Conservation (phyloP, 176 grass and related monocot species). For the Elaeis guineensis region DNA sequence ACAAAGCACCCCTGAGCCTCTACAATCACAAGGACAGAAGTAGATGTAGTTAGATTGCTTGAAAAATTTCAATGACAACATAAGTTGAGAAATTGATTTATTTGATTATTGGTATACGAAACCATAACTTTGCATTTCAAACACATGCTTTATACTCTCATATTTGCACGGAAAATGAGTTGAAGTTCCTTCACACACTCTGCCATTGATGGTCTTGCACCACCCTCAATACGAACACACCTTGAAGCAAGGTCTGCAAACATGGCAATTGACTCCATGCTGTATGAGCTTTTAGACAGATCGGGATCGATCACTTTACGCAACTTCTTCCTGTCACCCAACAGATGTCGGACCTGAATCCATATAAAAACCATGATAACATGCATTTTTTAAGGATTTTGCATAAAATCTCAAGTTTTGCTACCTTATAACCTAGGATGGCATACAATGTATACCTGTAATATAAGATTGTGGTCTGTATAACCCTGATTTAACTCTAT, state of each 20-base stretch:
- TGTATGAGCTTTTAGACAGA: constrained; percentile 67
- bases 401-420: neutral
- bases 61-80: no score
- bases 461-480: constrained; percentile 76
- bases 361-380: neutral
- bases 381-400: neutral
- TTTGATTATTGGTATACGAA: no score
- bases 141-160: constrained; percentile 43
- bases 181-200: constrained; percentile 92
- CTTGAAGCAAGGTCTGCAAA: constrained; percentile 74
- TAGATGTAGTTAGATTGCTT: no score
- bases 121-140: no score
- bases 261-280: constrained; percentile 54
- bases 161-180: constrained; percentile 74
- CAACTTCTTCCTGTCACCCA: constrained; percentile 66
- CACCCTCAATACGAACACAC: constrained; percentile 75
- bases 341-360: constrained; percentile 47
- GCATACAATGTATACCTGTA: constrained; percentile 25
- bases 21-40: no score
- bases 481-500: constrained; percentile 79
- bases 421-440: neutral
- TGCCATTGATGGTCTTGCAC: constrained; percentile 56
- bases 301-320: constrained; percentile 74
- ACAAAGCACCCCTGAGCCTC: no score
- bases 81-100: no score